A percentile compares a stretch with the other conserved stretches of the same genome.
phyloP scores from a whole-genome alignment of 805 yeast species.

The Suhomyces sp. region DNA sequence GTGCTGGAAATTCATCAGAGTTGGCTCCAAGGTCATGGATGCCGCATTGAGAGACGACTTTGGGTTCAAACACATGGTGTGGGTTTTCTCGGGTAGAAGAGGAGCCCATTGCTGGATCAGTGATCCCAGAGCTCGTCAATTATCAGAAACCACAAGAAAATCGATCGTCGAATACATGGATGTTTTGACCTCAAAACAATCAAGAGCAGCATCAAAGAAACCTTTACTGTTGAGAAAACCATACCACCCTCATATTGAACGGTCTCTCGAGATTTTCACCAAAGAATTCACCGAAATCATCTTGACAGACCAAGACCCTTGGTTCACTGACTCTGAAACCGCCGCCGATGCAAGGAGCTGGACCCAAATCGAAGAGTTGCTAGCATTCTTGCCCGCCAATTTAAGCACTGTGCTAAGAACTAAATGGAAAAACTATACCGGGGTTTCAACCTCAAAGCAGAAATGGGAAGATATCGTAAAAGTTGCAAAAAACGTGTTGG shows the following conservation, averaged over 20 bases:
- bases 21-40: conserved; percentile 77
- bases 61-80: conserved; percentile 79
- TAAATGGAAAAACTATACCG: conserved; percentile 50
- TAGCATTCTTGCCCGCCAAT: conserved; percentile 56
- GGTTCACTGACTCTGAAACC: conserved; percentile 45
- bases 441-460: conserved; percentile 45
- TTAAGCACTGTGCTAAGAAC: conserved; percentile 52
- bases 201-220: conserved; percentile 26
- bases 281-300: conserved; percentile 63
- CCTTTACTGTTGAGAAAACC: conserved; percentile 68
- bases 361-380: conserved; percentile 51
- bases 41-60: conserved; percentile 78
- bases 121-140: conserved; percentile 72
- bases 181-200: conserved; percentile 52
- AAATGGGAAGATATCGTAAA: conserved; percentile 80
- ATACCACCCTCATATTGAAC: conserved; percentile 80
- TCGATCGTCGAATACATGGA: conserved; percentile 84
- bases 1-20: conserved; percentile 91
- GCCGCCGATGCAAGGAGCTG: conserved; percentile 48
- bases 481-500: conserved; percentile 49
- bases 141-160: conserved; percentile 73
- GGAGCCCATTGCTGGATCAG: conserved; percentile 99
- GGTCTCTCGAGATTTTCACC: conserved; percentile 69
- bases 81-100: conserved; percentile 98
- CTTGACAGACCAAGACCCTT: conserved; percentile 83